phyloP scores from a whole-genome alignment of 176 grass and related monocot species.

The Hordeum marinum region DNA sequence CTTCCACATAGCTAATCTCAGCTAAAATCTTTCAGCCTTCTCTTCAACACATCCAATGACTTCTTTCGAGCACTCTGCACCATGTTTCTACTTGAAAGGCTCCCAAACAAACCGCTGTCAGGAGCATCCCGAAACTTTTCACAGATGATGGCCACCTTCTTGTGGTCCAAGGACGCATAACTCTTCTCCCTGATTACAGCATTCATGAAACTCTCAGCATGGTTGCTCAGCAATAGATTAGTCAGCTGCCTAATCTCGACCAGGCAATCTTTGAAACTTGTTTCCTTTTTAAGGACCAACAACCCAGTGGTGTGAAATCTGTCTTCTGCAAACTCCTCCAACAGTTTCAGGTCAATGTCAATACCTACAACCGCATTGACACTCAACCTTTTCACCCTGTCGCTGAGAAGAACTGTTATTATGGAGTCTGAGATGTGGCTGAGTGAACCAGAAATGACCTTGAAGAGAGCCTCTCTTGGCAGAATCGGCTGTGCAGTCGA shows the following conservation, averaged over 20 bases:
- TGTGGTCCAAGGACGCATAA: slow-evolving; percentile 3
- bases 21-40: slow-evolving; percentile 89
- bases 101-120: slow-evolving; percentile 70
- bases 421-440: slow-evolving; percentile 1
- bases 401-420: background rate
- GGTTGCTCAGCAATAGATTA: slow-evolving; percentile 9
- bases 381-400: slow-evolving; percentile 5
- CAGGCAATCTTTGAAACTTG: slow-evolving; percentile 9
- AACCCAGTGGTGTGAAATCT: background rate
- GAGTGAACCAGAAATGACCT: slow-evolving; percentile 9
- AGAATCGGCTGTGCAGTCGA: background rate
- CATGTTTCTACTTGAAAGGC: slow-evolving; percentile 63
- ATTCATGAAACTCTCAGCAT: background rate
- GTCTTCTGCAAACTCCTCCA: slow-evolving; percentile 3
- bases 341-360: background rate
- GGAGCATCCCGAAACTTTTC: slow-evolving; percentile 47
- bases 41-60: slow-evolving; percentile 89
- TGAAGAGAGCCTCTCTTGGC: background rate
- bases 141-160: slow-evolving; percentile 11
- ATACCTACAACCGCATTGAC: background rate
- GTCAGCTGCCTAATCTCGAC: slow-evolving; percentile 5
- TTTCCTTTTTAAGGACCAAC: background rate
- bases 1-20: slow-evolving; percentile 35
- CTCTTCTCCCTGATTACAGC: background rate
- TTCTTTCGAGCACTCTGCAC: slow-evolving; percentile 78